Evolutionary conservation across 2,329 filamentous ascomycete species (phyloP).

Genomic region (Stagonosporopsis cucurbitacearum): DNA sequence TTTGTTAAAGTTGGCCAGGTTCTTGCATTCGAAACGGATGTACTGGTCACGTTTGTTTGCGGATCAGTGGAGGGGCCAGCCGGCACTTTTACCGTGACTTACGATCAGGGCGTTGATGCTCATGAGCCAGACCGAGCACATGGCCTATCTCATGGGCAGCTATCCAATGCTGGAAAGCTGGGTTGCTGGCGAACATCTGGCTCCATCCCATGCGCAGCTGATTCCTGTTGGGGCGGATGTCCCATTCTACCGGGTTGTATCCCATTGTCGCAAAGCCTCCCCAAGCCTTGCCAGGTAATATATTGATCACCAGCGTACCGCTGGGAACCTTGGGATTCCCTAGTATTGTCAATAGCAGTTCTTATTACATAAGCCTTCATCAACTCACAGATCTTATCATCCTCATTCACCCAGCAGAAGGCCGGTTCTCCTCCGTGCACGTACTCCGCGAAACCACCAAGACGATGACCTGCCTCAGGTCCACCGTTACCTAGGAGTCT

Average conservation of each 20-base stretch:
- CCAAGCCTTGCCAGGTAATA: background rate
- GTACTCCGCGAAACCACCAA: slow-evolving; percentile 4
- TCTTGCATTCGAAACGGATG: slow-evolving; percentile 8
- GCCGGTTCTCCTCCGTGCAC: background rate
- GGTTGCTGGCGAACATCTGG: background rate
- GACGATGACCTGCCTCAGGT: background rate
- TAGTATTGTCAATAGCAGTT: background rate
- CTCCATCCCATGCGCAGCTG: background rate
- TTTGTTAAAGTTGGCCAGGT: background rate
- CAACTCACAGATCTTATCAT: background rate
- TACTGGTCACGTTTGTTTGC: background rate
- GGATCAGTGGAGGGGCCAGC: background rate
- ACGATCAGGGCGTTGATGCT: slow-evolving; percentile 14
- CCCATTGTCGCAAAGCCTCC: background rate
- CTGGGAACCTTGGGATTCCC: background rate
- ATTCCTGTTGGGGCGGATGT: background rate
- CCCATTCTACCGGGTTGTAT: background rate
- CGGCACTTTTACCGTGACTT: background rate
- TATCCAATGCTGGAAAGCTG: background rate
- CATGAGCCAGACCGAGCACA: slow-evolving; percentile 8
- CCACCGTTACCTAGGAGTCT: background rate
- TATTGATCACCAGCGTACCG: background rate
- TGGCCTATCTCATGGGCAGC: slow-evolving; percentile 17
- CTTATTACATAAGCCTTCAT: too few species aligned
- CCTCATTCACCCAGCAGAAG: background rate